A percentile compares a stretch with the other conserved stretches of the same genome.
Conservation (phyloP, 306 rosid genomes). For the Cucurbita maxima region DNA sequence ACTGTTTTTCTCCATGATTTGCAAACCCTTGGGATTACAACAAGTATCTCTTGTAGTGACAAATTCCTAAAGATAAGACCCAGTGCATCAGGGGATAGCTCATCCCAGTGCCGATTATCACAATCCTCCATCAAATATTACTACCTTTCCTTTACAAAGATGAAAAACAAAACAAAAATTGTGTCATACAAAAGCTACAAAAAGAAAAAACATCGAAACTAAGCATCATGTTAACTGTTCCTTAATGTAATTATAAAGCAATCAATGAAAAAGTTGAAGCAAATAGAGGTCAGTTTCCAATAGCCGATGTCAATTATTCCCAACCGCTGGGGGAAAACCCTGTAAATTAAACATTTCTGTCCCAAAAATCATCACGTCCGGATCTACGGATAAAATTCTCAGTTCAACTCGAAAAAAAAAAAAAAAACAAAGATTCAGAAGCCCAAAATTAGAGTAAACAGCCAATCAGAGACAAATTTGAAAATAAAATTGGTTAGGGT, state of each 20-base stretch:
- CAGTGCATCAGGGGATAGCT: conserved; percentile 74
- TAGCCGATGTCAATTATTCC: not conserved
- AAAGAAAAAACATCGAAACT: not conserved
- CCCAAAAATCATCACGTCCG: not conserved
- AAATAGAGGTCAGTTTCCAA: not conserved
- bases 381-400: not conserved
- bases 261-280: not conserved
- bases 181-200: not conserved
- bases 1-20: conserved; percentile 76
- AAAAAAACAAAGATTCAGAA: not conserved
- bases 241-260: not conserved
- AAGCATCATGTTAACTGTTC: not conserved
- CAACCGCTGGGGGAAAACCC: not conserved
- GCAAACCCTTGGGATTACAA: conserved; percentile 80
- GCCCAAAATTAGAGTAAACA: not conserved
- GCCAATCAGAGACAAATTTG: not conserved
- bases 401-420: not conserved
- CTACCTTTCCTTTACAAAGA: not conserved
- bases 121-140: conserved; percentile 29
- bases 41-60: conserved; percentile 53
- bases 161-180: not conserved
- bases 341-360: not conserved
- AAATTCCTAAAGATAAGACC: conserved; percentile 73
- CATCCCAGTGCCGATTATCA: conserved; percentile 66
- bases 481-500: not conserved